These are phyloP conservation scores for Piper longum DNA, from an alignment of 164 flowering plant genomes.

Conservation along the genomic window DNA sequence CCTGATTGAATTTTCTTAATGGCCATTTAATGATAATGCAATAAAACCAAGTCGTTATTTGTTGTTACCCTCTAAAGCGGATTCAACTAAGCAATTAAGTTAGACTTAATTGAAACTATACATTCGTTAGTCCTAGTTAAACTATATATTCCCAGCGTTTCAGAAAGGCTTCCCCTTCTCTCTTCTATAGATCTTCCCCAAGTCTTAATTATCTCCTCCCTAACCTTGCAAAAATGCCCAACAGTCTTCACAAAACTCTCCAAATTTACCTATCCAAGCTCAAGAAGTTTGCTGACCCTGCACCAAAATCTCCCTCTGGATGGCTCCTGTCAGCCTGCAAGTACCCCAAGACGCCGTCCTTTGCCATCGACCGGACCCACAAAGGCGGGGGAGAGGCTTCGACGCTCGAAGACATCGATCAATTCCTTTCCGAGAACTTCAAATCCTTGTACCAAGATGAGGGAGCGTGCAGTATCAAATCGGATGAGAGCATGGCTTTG, in stretches of 20 bases:
- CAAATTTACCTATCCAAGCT: constrained; percentile 40
- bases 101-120: background rate
- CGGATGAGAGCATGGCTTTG: background rate
- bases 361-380: constrained; percentile 19
- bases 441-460: constrained; percentile 34
- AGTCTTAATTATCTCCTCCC: background rate
- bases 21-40: no score
- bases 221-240: constrained; percentile 13
- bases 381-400: constrained; percentile 19
- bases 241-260: constrained; percentile 33
- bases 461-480: constrained; percentile 1
- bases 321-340: constrained; percentile 45
- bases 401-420: constrained; percentile 52
- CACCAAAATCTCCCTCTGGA: constrained; percentile 8
- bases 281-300: constrained; percentile 18
- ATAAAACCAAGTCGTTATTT: no score
- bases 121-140: background rate
- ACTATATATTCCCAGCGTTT: background rate
- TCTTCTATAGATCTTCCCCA: background rate
- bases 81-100: no score
- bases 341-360: constrained; percentile 49
- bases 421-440: constrained; percentile 56
- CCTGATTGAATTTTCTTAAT: no score
- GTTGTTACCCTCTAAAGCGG: no score
- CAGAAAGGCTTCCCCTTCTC: background rate